Base-by-base conservation (phyloP, 73 alveolate species). In the Urostyla sp. region DNA sequence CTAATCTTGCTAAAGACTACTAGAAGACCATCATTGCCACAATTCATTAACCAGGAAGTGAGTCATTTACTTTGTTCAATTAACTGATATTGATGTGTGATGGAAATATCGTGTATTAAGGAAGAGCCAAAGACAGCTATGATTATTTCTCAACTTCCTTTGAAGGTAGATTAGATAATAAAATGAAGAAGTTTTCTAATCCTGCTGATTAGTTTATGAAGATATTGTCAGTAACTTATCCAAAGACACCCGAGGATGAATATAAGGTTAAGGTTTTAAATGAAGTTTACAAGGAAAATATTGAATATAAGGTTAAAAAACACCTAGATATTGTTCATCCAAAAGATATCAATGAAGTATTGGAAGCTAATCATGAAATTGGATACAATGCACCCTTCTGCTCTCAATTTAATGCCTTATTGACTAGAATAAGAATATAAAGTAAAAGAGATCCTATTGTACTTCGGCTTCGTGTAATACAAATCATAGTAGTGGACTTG, bases 201-300 rank as follows among this genome's bases (percentile, higher is more conserved):
- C 90, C 85, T 11, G 58, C 88, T 56, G 88, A 72, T 57, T 60
- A 49, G 72, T 63, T 89, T 66, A 50, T 69, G 87, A n/a, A 28
- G 6, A 38, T 84, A 28, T 11, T 66, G 72, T 26, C 67, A 4
- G 28, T 74, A 45, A 50, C 61, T n/a, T 56, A 60, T 37, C 69
- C 75, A 54, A 46, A 81, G 38, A 72, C 50, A 51, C 53, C 63
- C 35, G 1, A 34, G 44, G 75, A 58, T 23, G 85, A 69, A 60
- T 55, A 66, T 21, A 43, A 21, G 28, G 10, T 66, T 26, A 23
- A 16, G 27, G 3, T 40, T 66, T 59, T 31, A 8, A 59, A 59
- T 35, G 15, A 59, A 59, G 32, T 13, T 13, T 11, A 31, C 8
- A 23, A 55, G 23, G 23, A 32, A 4, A 30, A 5, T 4, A 16